phyloP scores from a whole-genome alignment of 2,329 filamentous ascomycete species.

The Nemania diffusa region DNA sequence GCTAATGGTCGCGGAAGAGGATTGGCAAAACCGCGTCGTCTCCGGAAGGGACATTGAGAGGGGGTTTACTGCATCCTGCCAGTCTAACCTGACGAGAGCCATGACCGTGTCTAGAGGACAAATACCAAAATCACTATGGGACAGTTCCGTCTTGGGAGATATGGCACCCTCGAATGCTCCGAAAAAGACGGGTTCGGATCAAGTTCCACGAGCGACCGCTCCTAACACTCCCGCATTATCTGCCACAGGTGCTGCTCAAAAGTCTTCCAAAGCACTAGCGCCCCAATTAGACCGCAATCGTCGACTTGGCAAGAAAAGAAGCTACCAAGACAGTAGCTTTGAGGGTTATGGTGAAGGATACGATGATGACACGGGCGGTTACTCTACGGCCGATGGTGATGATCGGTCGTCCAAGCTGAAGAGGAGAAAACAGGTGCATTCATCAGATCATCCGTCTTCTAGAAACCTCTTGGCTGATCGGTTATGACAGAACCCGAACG shows the following conservation, averaged over 20 bases:
- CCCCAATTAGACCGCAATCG: constrained; percentile 67
- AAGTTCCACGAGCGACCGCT: constrained; percentile 60
- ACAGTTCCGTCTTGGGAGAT: constrained; percentile 68
- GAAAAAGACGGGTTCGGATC: constrained; percentile 52
- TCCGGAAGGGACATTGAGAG: constrained; percentile 65
- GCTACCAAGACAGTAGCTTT: constrained; percentile 79
- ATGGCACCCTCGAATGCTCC: constrained; percentile 57
- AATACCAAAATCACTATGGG: constrained; percentile 66
- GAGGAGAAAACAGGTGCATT: constrained; percentile 72
- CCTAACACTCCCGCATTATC: constrained; percentile 62
- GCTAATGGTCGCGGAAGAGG: constrained; percentile 62
- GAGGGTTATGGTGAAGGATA: constrained; percentile 80
- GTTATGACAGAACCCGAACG: constrained; percentile 57
- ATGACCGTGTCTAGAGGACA: constrained; percentile 67
- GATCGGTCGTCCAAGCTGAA: constrained; percentile 66
- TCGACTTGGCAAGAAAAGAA: constrained; percentile 76
- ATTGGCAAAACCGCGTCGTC: constrained; percentile 66
- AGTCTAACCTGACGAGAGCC: constrained; percentile 60
- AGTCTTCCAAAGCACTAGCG: constrained; percentile 49
- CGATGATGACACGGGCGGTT: constrained; percentile 74
- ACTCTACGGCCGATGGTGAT: constrained; percentile 78
- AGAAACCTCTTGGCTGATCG: constrained; percentile 54
- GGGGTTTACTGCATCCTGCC: constrained; percentile 60
- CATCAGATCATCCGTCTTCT: constrained; percentile 44
- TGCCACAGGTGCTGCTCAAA: constrained; percentile 46